Base-by-base conservation (phyloP, 345 rosid species). In the Hevea brasiliensis region DNA sequence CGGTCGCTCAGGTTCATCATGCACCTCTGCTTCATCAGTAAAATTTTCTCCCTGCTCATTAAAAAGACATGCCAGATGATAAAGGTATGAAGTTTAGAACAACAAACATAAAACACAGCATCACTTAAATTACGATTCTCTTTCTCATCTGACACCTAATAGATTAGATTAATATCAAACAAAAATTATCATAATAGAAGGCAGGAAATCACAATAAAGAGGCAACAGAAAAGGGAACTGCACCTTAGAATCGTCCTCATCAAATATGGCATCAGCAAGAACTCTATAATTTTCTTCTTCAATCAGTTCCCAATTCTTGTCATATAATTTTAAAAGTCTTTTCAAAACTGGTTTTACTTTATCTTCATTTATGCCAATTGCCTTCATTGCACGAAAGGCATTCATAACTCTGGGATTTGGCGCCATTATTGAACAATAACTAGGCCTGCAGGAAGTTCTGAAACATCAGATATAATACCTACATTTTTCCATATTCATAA, bases 201-300 rank as follows among this genome's bases (percentile, higher is more conserved):
- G 72, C 27, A 42, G 21, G 20, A 65, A 57, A 64, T 45, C 17
- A 20, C 4, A 4, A 32, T 32, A 27, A 32, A 66, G 8, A 69
- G 3, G 45, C 20, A 65, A 65, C 20, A 50, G 23, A 58, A 42
- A 47, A 24, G 13, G 21, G 40, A 61, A 75, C 56, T 71, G 70
- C 69, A 92, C 99, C 93, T 86, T 68, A 54, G 71, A 47, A 13
- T 95, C 97, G 69, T 93, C 90, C 23, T 72, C 82, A 0, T 96
- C 99, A 42, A 93, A 91, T 61, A 96, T 90, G 53, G 98, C 96
- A 82, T 93, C 99, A 21, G 86, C 92, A 48, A 96, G 91, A 79
- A 67, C 97, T 77, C 99, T 87, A 67, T 89, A 96, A 67, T 90
- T 90, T 71, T 93, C 99, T 42, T 79, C 90, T 53, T 90, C 96